Evolutionary conservation across 2,329 filamentous ascomycete species (phyloP), one percentile per base, ranked within the genome.

Genomic region (Fusarium setosum): DNA sequence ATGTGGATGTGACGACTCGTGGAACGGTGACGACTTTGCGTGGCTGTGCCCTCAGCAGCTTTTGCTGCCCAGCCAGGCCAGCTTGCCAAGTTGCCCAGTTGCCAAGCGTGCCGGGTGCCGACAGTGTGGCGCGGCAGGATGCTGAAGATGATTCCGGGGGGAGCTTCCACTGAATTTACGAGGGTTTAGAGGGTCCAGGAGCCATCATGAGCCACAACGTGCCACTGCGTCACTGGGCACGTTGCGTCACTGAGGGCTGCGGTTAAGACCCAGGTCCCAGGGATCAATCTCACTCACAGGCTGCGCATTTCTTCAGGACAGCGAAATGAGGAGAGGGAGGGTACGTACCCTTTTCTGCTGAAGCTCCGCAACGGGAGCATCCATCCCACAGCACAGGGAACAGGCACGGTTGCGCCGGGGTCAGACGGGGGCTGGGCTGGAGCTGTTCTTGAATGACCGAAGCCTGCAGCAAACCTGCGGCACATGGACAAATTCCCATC

Each of bases 11-110:
- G 58, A 59, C 44, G 59, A 65, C 56, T 66, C 37, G 48, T 56
- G 65, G 35, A 51, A 57, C 65, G 70, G 75, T 77, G 75, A 77
- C 75, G 75, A 76, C 70, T 71, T 73, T 69, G 65, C 61, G 69
- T 72, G 69, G 69, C 69, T 72, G 69, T 70, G 69, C 64, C 40
- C 54, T 31, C 44, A 40, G 44, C 35, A 48, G 35, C 50, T 65
- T 63, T 68, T 66, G 58, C 57, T 68, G 58, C 61, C 65, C 61
- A 66, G 65, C 56, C 63, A 13, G 41, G 23, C 41, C 24, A 45
- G 11, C 4, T 32, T 47, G 44, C 44, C 44, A 31, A 47, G 44
- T 45, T 41, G 38, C 42, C 48, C 38, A 38, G 49, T 31, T 55
- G 63, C 62, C 58, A 66, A 67, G 63, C 45, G 31, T 59, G 49